Percentiles rank a stretch among this genome's conserved stretches.
phyloP scores from a whole-genome alignment of 106 monocot genomes.

The Acorus gramineus region DNA sequence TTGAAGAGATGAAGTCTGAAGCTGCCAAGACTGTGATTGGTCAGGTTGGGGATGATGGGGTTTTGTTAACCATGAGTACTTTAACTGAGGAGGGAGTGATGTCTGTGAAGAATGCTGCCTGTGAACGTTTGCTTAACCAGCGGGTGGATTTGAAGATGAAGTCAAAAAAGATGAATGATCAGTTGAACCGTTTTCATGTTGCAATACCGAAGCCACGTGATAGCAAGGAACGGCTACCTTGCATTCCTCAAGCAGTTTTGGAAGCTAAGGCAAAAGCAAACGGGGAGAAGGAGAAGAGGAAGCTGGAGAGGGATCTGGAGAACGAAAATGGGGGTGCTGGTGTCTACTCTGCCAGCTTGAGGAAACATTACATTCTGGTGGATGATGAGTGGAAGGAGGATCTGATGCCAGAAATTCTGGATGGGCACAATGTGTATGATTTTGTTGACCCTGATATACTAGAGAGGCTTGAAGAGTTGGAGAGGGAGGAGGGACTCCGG shows the following conservation, averaged over 20 bases:
- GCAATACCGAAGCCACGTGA: constrained; percentile 88
- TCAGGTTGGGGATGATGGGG: constrained; percentile 53
- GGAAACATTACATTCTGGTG: constrained; percentile 75
- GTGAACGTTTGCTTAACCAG: constrained; percentile 77
- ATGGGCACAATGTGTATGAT: constrained; percentile 92
- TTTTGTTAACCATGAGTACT: constrained; percentile 79
- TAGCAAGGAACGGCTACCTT: constrained; percentile 73
- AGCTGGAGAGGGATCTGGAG: constrained; percentile 89
- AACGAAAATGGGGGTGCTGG: constrained; percentile 96
- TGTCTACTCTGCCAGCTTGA: constrained; percentile 89
- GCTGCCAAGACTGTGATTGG: constrained; percentile 53
- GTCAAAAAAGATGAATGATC: constrained; percentile 83
- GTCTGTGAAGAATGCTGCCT: constrained; percentile 86
- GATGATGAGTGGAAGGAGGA: constrained; percentile 96
- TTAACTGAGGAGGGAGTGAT: constrained; percentile 90
- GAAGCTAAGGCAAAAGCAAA: constrained; percentile 48
- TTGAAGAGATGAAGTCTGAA: constrained; percentile 84
- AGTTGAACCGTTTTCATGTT: constrained; percentile 89
- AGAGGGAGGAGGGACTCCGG: constrained; percentile 79
- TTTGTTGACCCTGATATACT: constrained; percentile 85
- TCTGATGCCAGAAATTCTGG: constrained; percentile 82
- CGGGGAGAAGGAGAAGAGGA: constrained; percentile 44
- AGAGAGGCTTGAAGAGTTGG: constrained; percentile 71
- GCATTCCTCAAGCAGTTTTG: constrained; percentile 75
- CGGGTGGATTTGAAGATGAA: constrained; percentile 90